phyloP scores from a whole-genome alignment of 1,139 yeast genomes.

The Diutina catenulata region DNA sequence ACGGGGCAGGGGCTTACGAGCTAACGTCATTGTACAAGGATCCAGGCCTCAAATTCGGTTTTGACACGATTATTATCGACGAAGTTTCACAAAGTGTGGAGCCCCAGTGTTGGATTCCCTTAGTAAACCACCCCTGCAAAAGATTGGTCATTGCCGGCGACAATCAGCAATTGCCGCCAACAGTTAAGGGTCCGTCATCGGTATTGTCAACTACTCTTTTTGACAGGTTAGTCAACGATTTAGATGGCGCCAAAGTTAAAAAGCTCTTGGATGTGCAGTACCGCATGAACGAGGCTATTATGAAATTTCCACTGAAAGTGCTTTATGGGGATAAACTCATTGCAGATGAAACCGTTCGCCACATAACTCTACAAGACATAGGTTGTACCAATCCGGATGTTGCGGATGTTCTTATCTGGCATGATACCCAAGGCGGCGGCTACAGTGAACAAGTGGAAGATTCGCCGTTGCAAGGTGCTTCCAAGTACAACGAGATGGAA shows the following conservation, averaged over 20 bases:
- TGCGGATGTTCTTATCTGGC: constrained; percentile 45
- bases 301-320: constrained; percentile 64
- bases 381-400: constrained; percentile 33
- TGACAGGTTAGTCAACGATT: constrained; percentile 59
- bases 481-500: constrained; percentile 70
- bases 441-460: constrained; percentile 49
- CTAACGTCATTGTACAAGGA: constrained; percentile 36
- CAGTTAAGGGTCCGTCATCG: constrained; percentile 33
- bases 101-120: constrained; percentile 95
- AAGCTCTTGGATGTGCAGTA: constrained; percentile 62
- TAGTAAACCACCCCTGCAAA: constrained; percentile 52
- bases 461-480: constrained; percentile 17
- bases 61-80: constrained; percentile 81
- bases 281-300: constrained; percentile 70
- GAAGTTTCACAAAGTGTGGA: constrained; percentile 92
- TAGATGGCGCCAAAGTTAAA: constrained; percentile 35
- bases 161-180: constrained; percentile 78
- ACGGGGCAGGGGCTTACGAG: constrained; percentile 75
- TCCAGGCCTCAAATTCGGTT: constrained; percentile 16
- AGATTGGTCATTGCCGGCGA: constrained; percentile 75
- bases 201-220: constrained; percentile 56
- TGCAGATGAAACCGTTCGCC: constrained; percentile 52
- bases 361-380: constrained; percentile 44
- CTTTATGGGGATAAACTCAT: constrained; percentile 52
- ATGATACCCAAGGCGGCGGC: constrained; percentile 90